Conservation (phyloP, 1,139 yeast species). For the Lodderomyces orthopsilosis region DNA sequence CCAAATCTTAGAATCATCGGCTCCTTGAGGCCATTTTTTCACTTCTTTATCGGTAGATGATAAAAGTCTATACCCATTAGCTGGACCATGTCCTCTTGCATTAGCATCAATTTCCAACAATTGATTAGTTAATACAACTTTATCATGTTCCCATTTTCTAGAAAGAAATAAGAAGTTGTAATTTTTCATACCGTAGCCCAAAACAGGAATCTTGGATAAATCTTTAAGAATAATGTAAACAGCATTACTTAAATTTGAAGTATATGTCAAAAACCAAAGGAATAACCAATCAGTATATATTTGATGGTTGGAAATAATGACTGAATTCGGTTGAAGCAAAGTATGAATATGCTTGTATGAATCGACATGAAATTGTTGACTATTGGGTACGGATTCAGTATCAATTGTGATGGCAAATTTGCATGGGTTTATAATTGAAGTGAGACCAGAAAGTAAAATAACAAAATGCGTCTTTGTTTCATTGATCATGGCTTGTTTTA, state of each 20-base stretch:
- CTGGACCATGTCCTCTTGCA: slow-evolving; percentile 51
- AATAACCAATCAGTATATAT: slow-evolving; percentile 94
- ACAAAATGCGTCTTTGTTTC: slow-evolving; percentile 53
- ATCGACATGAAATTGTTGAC: slow-evolving; percentile 19
- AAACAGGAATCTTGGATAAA: slow-evolving; percentile 65
- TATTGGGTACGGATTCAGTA: slow-evolving; percentile 19
- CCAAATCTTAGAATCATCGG: slow-evolving; percentile 28
- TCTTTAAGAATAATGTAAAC: slow-evolving; percentile 80
- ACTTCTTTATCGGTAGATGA: slow-evolving; percentile 21
- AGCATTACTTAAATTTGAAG: slow-evolving; percentile 61
- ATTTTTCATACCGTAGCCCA: slow-evolving; percentile 86
- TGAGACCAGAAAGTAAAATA: slow-evolving; percentile 42
- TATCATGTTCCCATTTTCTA: slow-evolving; percentile 83
- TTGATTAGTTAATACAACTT: slow-evolving; percentile 53
- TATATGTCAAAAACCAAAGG: slow-evolving; percentile 82
- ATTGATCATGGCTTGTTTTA: slow-evolving; percentile 36
- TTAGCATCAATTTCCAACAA: slow-evolving; percentile 55
- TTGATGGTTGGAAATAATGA: slow-evolving; percentile 83
- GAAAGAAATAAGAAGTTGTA: slow-evolving; percentile 77
- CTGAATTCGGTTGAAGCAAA: slow-evolving; percentile 48
- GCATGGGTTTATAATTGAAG: slow-evolving; percentile 42
- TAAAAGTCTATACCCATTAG: slow-evolving; percentile 42
- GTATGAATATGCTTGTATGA: slow-evolving; percentile 28
- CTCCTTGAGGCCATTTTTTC: slow-evolving; percentile 39
- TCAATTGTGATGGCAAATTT: slow-evolving; percentile 42